Conservation (phyloP, 108 stramenopile species). For the Cyclotella sp. region DNA sequence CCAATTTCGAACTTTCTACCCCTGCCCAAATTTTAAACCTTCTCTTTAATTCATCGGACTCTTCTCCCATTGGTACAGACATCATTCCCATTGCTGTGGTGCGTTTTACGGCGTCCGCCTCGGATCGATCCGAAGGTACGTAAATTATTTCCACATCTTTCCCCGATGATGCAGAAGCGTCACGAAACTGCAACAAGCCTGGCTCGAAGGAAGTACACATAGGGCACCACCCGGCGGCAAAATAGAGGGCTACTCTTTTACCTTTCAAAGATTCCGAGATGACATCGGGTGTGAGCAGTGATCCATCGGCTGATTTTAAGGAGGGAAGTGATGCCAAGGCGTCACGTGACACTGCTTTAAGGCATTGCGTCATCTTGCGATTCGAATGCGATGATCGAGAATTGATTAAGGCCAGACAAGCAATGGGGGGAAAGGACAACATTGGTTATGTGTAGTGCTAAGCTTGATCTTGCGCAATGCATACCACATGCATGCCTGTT, state of each 20-base stretch:
- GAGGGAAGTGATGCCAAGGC: slow-evolving; percentile 37
- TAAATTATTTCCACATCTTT: slow-evolving; percentile 62
- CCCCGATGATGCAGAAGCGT: slow-evolving; percentile 42
- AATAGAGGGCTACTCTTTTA: slow-evolving; percentile 71
- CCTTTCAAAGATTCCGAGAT: slow-evolving; percentile 36
- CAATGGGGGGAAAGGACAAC: slow-evolving; percentile 1
- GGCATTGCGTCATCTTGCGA: slow-evolving; percentile 24
- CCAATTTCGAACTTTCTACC: slow-evolving; percentile 53
- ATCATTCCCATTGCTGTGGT: slow-evolving; percentile 53
- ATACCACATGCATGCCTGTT: too few species aligned
- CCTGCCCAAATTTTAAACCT: slow-evolving; percentile 71
- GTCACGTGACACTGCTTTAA: slow-evolving; percentile 15
- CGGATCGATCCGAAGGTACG: slow-evolving; percentile 58
- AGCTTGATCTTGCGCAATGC: too few species aligned
- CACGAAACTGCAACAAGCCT: slow-evolving; percentile 50
- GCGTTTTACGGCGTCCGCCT: slow-evolving; percentile 43
- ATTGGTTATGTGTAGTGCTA: not conserved
- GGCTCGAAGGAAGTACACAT: slow-evolving; percentile 75
- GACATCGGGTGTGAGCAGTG: slow-evolving; percentile 20
- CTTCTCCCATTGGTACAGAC: slow-evolving; percentile 61
- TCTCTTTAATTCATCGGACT: slow-evolving; percentile 56
- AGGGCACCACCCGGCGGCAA: slow-evolving; percentile 74
- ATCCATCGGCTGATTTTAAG: slow-evolving; percentile 33
- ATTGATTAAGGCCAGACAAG: not conserved
- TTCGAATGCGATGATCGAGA: not conserved